These are phyloP conservation scores for Pterocarpus santalinus DNA, from an alignment of 306 rosid genomes.

Conservation along the genomic window DNA sequence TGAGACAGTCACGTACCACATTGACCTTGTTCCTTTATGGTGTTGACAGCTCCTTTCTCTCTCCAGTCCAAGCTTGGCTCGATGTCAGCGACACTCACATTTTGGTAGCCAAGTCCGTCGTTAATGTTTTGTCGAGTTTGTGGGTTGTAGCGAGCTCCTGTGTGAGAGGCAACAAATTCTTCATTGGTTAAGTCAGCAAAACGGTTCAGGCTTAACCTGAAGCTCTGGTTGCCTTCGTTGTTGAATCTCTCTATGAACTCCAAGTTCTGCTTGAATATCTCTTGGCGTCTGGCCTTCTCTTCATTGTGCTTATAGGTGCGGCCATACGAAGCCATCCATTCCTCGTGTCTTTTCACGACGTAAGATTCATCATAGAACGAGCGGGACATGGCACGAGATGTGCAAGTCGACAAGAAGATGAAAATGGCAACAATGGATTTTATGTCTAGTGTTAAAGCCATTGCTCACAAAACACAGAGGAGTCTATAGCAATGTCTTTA, in stretches of 20 bases:
- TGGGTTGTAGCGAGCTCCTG: background rate
- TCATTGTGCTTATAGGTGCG: conserved; percentile 3
- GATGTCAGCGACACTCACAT: background rate
- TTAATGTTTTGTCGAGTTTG: background rate
- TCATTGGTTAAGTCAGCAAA: conserved; percentile 22
- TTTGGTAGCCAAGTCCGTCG: background rate
- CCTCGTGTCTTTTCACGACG: conserved; percentile 22
- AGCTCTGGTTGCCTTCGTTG: background rate
- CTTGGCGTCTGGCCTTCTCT: conserved; percentile 19
- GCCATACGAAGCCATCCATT: background rate
- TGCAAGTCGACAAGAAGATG: background rate
- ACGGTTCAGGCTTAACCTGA: background rate
- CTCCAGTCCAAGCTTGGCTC: conserved; percentile 36
- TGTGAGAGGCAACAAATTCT: conserved; percentile 17
- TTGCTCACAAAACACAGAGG: background rate
- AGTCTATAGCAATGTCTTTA: background rate
- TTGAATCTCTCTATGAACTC: conserved; percentile 24
- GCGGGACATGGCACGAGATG: background rate
- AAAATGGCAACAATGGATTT: background rate
- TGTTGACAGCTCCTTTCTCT: conserved; percentile 5
- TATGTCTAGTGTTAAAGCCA: background rate
- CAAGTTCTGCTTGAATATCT: conserved; percentile 38
- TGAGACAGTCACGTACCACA: background rate
- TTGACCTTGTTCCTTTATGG: background rate
- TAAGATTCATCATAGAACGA: background rate